Base-by-base conservation (phyloP, 164 flowering plant genomes). In the Macadamia integrifolia region DNA sequence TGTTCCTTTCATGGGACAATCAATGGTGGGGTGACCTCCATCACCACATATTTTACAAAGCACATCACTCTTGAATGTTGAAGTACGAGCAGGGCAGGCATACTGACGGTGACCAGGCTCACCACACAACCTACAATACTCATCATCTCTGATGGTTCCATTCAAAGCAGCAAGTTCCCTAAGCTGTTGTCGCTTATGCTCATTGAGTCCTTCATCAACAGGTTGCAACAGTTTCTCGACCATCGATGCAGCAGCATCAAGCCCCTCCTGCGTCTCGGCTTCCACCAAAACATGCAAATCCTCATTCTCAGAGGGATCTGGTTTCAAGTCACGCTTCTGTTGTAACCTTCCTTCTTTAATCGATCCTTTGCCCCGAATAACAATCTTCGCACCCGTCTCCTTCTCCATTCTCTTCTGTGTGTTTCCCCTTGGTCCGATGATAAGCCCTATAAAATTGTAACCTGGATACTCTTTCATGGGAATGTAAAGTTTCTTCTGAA, bases 381-480 rank as follows among this genome's bases (percentile, higher is more conserved):
- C 97, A 76, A 93, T 93, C 71, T 93, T 93, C 0, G 96, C 97
- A 6, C 98, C 98, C 0, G 97, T 93, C 70, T 93, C 96, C 63
- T 77, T 88, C 77, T 88, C 98, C 98, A 93, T 91, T 74, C 98
- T 79, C 82, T 91, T 93, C 86, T 91, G 98, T 2, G 97, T 93
- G 67, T 93, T 91, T 11, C 98, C 98, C 62, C 98, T 88, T 0
- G 98, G 98, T n/a, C 98, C 98, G 77, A 93, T 91, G 8, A 93
- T 93, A 31, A 93, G 78, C 8, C 98, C 96, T 55, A 93, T 91
- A 68, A 93, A 93, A 77, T 93, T 93, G 65, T 93, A 93, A 10
- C 97, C 97, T 0, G 98, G 98, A 67, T 85, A 93, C 71, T 93
- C 98, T 68, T 91, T 93, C 98, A 89, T 86, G 3, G 98, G 98